phyloP scores from a whole-genome alignment of 106 monocot genomes.

The Cymbidium sinense region DNA sequence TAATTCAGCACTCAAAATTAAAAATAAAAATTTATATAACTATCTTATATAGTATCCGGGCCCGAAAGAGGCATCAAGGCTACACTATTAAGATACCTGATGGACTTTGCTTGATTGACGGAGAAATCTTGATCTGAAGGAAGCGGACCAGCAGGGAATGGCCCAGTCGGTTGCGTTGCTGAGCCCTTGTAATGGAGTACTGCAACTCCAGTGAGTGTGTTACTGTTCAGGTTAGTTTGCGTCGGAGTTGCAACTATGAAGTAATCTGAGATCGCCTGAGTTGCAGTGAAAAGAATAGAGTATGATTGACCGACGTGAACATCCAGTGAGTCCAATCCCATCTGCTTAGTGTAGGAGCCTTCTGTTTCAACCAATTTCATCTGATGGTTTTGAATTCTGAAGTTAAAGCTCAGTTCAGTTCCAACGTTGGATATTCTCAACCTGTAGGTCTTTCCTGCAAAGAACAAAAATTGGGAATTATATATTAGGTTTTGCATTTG shows the following conservation, averaged over 20 bases:
- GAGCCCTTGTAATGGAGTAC: constrained; percentile 20
- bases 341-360: constrained; percentile 39
- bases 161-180: constrained; percentile 1
- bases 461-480: no score
- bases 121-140: constrained; percentile 34
- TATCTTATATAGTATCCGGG: no score
- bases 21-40: no score
- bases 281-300: constrained; percentile 32
- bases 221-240: constrained; percentile 7
- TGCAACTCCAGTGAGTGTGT: constrained; percentile 18
- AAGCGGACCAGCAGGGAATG: constrained; percentile 21
- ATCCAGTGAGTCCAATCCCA: constrained; percentile 33
- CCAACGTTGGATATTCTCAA: constrained; percentile 40
- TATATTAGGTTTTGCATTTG: background rate
- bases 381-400: constrained; percentile 29
- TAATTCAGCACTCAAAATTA: no score
- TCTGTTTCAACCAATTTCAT: constrained; percentile 38
- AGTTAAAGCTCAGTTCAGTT: constrained; percentile 29
- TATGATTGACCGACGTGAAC: constrained; percentile 40
- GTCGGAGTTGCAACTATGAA: constrained; percentile 32
- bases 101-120: constrained; percentile 27
- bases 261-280: constrained; percentile 23
- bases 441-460: constrained; percentile 35
- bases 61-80: no score
- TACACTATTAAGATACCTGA: background rate